phyloP scores from a whole-genome alignment of 192 early-diverging fungal genomes.

The Podila verticillata region DNA sequence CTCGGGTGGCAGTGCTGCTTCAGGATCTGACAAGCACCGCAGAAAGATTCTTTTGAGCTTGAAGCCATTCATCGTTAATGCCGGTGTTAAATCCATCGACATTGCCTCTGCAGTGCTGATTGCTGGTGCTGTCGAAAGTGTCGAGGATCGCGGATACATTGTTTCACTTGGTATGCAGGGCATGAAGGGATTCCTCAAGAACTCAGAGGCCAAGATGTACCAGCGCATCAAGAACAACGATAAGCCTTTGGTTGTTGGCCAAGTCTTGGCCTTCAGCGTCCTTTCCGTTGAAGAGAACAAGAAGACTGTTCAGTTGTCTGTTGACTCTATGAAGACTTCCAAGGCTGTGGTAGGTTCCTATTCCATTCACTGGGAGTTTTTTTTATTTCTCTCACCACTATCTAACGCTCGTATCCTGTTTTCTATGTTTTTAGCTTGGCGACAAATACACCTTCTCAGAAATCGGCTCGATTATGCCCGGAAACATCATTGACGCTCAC shows the following conservation, averaged over 20 bases:
- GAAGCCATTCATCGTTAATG: constrained; percentile 83
- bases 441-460: constrained; percentile 62
- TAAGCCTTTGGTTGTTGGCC: constrained; percentile 74
- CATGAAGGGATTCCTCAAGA: constrained; percentile 78
- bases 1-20: constrained; percentile 31
- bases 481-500: constrained; percentile 73
- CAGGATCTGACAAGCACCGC: constrained; percentile 49
- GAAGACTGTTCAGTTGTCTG: constrained; percentile 72
- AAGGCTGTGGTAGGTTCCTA: constrained; percentile 57
- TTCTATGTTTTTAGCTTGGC: constrained; percentile 10
- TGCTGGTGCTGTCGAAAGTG: constrained; percentile 76
- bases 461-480: constrained; percentile 85
- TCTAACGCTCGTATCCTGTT: background rate
- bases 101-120: constrained; percentile 75
- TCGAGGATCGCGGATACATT: constrained; percentile 95
- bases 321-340: constrained; percentile 67
- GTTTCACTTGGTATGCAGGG: constrained; percentile 76
- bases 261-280: constrained; percentile 76
- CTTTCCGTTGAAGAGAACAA: constrained; percentile 66
- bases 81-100: constrained; percentile 69
- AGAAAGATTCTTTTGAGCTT: constrained; percentile 80
- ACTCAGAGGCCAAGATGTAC: constrained; percentile 72
- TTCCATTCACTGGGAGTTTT: background rate
- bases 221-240: constrained; percentile 68
- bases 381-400: background rate